Evolutionary conservation across 148 eudicot species (phyloP), one percentile per base, ranked within the genome.

Genomic region (Chenopodium suecicum): DNA sequence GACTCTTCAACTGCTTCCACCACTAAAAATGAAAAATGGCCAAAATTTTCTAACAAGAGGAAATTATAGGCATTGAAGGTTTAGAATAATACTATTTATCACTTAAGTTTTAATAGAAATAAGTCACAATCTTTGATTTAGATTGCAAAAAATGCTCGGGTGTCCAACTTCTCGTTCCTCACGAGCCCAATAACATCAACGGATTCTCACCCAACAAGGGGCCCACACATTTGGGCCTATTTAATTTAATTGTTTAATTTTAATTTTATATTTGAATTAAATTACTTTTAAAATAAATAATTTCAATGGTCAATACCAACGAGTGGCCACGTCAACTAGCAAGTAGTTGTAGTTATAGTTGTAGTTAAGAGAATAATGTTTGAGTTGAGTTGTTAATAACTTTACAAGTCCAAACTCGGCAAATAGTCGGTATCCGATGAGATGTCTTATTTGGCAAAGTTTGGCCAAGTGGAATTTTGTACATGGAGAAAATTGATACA

Each of bases 1-100:
- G 78, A 64, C 54, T 27, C 56, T 77, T 78, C 86, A 84, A 84
- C 86, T 84, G 83, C 86, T 78, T 77, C 86, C 84, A 84, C 84
- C 78, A 77, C 83, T 56, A 58, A 22, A 23, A 66, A 16, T 16
- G 63, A 54, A 52, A 37, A 29, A 29, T 66, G 74, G 34, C 76
- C 76, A 75, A 65, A 56, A 69, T 80, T 80, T 84, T 84, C 83
- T 75, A 84, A 29, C 44, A 56, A 25, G 66, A 80, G 54, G 71
- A 84, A 68, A 54, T 82, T 37, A 19, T 73, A 76, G 68, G 54
- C 69, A 22, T 66, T 14, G 27, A 82, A 76, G 54, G 13, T 19
- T 13, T 52, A 76, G 25, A 70, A 44, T 34, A 74, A 54, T 56
- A 37, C 44, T 7, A 20, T 17, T 32, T 7, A 20, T 17, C 22